Conservation (phyloP, 768 basidiomycete genomes). For the Pholiota molesta region DNA sequence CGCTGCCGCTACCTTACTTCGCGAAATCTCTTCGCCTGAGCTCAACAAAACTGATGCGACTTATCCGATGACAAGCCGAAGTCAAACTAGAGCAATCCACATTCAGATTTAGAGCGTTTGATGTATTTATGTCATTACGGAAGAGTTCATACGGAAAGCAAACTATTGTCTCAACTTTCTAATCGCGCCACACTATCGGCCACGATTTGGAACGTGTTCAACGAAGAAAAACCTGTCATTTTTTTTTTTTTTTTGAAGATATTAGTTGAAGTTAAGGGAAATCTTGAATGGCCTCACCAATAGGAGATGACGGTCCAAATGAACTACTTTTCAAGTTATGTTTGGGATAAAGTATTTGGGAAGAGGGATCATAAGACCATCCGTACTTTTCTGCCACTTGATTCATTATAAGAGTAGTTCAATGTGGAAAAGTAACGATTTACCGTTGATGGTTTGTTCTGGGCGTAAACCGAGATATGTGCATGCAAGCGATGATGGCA, state of each 20-base stretch:
- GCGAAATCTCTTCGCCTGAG: constrained; percentile 24
- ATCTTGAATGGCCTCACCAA: constrained; percentile 7
- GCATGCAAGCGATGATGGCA: constrained; percentile 57
- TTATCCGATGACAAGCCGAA: constrained; percentile 18
- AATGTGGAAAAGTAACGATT: constrained; percentile 9
- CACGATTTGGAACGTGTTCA: constrained; percentile 52
- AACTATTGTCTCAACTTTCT: constrained; percentile 33
- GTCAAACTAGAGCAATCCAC: background rate
- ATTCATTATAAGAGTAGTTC: background rate
- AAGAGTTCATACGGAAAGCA: background rate
- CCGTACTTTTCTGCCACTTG: constrained; percentile 44
- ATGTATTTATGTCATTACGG: background rate
- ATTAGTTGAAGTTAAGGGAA: background rate
- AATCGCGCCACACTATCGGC: constrained; percentile 56
- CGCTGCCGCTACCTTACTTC: constrained; percentile 26
- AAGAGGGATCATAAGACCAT: constrained; percentile 56
- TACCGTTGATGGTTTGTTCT: constrained; percentile 43
- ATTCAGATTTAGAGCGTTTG: background rate
- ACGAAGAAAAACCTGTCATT: constrained; percentile 42
- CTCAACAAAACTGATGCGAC: constrained; percentile 17
- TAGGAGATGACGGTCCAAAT: constrained; percentile 10
- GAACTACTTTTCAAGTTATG: background rate
- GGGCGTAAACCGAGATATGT: constrained; percentile 55
- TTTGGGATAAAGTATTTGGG: constrained; percentile 47
- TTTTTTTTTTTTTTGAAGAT: background rate